Evolutionary conservation across 495 filamentous ascomycete species (phyloP).

Genomic region (Penicillium lagena): DNA sequence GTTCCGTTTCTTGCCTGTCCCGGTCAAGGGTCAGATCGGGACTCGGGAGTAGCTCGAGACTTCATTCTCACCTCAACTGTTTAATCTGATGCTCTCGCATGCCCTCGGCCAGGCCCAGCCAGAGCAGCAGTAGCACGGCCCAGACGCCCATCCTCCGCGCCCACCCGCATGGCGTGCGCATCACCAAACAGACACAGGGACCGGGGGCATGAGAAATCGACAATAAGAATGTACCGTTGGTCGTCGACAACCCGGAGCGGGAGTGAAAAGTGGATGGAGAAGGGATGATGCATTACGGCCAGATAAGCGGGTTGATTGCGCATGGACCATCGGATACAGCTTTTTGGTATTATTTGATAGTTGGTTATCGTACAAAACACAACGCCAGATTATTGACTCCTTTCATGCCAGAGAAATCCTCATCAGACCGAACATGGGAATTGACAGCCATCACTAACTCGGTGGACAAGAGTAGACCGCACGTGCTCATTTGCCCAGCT

Average conservation of each 20-base stretch:
- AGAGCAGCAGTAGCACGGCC: slow-evolving; percentile 34
- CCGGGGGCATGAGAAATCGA: slow-evolving; percentile 21
- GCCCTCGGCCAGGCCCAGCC: slow-evolving; percentile 31
- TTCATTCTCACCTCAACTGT: slow-evolving; percentile 26
- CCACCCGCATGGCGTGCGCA: slow-evolving; percentile 41
- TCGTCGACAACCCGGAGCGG: too few relatives aligned
- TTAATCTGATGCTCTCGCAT: slow-evolving; percentile 36
- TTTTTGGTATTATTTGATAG: too few relatives aligned
- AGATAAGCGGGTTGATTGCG: slow-evolving; percentile 20
- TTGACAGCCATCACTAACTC: too few relatives aligned
- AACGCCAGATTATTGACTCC: slow-evolving; percentile 14
- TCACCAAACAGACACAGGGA: slow-evolving; percentile 26
- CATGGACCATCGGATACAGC: not conserved
- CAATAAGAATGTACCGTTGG: too few relatives aligned
- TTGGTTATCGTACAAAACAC: slow-evolving; percentile 1
- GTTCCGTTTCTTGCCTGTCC: slow-evolving; percentile 66
- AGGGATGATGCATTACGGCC: slow-evolving; percentile 13
- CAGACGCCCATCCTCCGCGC: slow-evolving; percentile 34
- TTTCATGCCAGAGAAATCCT: too few relatives aligned
- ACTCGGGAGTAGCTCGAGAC: not conserved
- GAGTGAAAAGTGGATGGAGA: not conserved
- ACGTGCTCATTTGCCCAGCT: slow-evolving; percentile 53
- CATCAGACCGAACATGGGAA: too few relatives aligned
- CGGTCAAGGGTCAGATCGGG: slow-evolving; percentile 1
- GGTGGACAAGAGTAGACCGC: not conserved